Percentiles rank a stretch among this genome's conserved stretches.
Conservation (phyloP, 106 monocot species). For the Platanthera zijinensis region DNA sequence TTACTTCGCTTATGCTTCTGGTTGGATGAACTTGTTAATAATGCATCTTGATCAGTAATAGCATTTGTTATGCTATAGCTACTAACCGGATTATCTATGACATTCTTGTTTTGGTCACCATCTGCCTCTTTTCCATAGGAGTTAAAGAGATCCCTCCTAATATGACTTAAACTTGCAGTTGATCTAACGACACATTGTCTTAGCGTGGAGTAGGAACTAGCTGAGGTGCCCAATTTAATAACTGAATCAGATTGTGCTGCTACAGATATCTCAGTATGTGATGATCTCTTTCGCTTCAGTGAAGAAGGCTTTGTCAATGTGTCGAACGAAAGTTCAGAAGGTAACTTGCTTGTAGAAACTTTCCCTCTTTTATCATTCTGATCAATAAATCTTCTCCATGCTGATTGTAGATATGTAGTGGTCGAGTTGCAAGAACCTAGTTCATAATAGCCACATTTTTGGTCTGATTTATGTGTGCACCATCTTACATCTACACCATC, state of each 20-base stretch:
- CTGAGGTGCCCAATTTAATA: slow-evolving; percentile 15
- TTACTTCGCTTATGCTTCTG: slow-evolving; percentile 30
- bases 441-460: slow-evolving; percentile 84
- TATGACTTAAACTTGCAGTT: slow-evolving; percentile 19
- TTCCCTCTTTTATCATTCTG: slow-evolving; percentile 23
- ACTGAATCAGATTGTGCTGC: slow-evolving; percentile 10
- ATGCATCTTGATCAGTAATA: not conserved
- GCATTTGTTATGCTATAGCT: not conserved
- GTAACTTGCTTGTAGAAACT: slow-evolving; percentile 9
- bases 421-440: slow-evolving; percentile 29
- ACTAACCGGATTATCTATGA: slow-evolving; percentile 10
- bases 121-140: slow-evolving; percentile 25
- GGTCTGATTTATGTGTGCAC: slow-evolving; percentile 53
- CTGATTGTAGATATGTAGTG: slow-evolving; percentile 21
- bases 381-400: slow-evolving; percentile 42
- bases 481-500: slow-evolving; percentile 63
- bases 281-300: slow-evolving; percentile 14
- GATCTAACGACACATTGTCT: slow-evolving; percentile 26
- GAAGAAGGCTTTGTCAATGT: slow-evolving; percentile 10
- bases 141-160: slow-evolving; percentile 52
- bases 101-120: slow-evolving; percentile 9
- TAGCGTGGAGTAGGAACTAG: slow-evolving; percentile 15
- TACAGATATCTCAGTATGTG: slow-evolving; percentile 5
- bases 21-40: slow-evolving; percentile 1
- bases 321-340: slow-evolving; percentile 5